Conservation (phyloP, 2,329 filamentous ascomycete species). For the Ampelomyces quisqualis region DNA sequence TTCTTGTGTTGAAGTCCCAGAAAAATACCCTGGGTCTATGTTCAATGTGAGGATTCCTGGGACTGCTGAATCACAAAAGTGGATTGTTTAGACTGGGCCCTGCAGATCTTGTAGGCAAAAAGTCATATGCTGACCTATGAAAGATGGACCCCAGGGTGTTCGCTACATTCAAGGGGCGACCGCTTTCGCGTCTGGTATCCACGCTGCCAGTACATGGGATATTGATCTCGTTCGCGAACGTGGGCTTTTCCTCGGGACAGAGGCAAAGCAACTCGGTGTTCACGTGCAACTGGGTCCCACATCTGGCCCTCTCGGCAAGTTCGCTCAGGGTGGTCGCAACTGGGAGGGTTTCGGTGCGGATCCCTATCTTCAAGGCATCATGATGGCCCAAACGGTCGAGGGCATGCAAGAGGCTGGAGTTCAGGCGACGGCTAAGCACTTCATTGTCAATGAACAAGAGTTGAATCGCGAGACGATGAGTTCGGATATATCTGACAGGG, state of each 20-base stretch:
- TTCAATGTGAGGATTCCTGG: too few relatives aligned
- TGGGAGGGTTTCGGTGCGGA: constrained; percentile 55
- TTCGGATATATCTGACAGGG: constrained; percentile 69
- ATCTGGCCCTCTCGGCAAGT: constrained; percentile 44
- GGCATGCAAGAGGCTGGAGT: constrained; percentile 50
- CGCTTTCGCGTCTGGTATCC: constrained; percentile 45
- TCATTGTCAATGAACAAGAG: constrained; percentile 69
- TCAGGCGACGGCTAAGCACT: constrained; percentile 49
- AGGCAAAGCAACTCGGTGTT: constrained; percentile 47
- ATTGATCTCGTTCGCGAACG: constrained; percentile 37
- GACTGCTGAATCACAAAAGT: too few relatives aligned
- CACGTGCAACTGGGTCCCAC: constrained; percentile 49
- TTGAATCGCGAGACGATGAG: constrained; percentile 47
- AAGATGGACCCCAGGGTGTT: constrained; percentile 45
- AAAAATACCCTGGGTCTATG: too few relatives aligned
- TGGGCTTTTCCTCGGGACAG: constrained; percentile 40
- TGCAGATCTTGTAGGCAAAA: too few relatives aligned
- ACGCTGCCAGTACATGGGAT: constrained; percentile 45
- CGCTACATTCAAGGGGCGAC: constrained; percentile 42
- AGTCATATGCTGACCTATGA: constrained; percentile 10
- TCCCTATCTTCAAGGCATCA: constrained; percentile 50
- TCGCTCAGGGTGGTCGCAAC: constrained; percentile 47
- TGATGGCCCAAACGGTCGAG: constrained; percentile 47
- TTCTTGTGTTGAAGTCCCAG: background rate
- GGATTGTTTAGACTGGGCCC: too few relatives aligned